Conservation (phyloP, 2,329 filamentous ascomycete genomes). For the Aspergillus ochraceoroseus region DNA sequence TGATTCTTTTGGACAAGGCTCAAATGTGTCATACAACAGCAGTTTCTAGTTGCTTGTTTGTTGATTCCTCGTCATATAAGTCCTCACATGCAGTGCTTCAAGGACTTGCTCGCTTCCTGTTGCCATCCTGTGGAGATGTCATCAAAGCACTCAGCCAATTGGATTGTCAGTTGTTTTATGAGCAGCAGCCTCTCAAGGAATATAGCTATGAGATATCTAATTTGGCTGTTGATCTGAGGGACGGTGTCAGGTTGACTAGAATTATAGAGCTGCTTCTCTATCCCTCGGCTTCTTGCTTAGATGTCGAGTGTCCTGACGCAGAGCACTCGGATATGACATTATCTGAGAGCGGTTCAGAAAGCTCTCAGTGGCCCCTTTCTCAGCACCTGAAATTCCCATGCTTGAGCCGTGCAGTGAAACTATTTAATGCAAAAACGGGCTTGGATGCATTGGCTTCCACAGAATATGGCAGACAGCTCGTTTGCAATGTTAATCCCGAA, state of each 20-base stretch:
- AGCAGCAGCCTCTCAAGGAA: slow-evolving; percentile 56
- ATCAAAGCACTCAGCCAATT: slow-evolving; percentile 52
- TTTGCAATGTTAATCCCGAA: slow-evolving; percentile 47
- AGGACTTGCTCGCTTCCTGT: slow-evolving; percentile 49
- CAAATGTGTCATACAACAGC: slow-evolving; percentile 38
- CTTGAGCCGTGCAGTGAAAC: slow-evolving; percentile 51
- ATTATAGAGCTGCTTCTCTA: slow-evolving; percentile 57
- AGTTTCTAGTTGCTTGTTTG: slow-evolving; percentile 48
- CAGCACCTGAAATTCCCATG: slow-evolving; percentile 57
- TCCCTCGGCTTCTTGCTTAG: slow-evolving; percentile 30
- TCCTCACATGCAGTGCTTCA: slow-evolving; percentile 53
- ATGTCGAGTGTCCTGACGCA: slow-evolving; percentile 2
- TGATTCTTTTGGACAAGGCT: slow-evolving; percentile 55
- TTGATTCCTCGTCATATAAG: slow-evolving; percentile 50
- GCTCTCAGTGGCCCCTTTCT: slow-evolving; percentile 46
- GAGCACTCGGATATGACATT: not conserved
- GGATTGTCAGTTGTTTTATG: slow-evolving; percentile 52
- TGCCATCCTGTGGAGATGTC: slow-evolving; percentile 57
- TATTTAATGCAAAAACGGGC: slow-evolving; percentile 57
- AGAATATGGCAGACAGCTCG: slow-evolving; percentile 39
- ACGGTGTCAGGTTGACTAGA: slow-evolving; percentile 57
- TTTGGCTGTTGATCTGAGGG: slow-evolving; percentile 58
- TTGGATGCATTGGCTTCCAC: slow-evolving; percentile 50
- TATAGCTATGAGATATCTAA: slow-evolving; percentile 56
- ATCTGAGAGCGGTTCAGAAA: not conserved